Evolutionary conservation across 768 basidiomycete genomes (phyloP).

Genomic region (Tephrocybe sp.): DNA sequence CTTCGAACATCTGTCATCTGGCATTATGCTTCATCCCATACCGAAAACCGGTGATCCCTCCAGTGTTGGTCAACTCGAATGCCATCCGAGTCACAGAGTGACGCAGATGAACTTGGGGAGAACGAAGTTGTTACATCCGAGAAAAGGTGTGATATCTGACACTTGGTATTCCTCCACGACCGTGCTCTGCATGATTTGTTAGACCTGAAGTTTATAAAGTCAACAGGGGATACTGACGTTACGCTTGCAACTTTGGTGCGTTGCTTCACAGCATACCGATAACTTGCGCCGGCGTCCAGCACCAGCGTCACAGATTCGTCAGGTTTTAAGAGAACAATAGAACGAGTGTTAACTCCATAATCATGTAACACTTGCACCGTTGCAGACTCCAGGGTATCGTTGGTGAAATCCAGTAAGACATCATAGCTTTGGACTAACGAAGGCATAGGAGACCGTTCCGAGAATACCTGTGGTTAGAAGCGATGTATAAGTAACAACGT

Average conservation of each 20-base stretch:
- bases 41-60: conserved; percentile 62
- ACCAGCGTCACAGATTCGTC: conserved; percentile 64
- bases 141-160: conserved; percentile 61
- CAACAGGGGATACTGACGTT: conserved; percentile 45
- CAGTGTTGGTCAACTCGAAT: conserved; percentile 65
- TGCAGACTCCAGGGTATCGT: conserved; percentile 63
- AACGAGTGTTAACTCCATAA: conserved; percentile 54
- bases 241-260: conserved; percentile 65
- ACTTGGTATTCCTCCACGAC: conserved; percentile 63
- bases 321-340: conserved; percentile 56
- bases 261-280: conserved; percentile 68
- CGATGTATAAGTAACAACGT: conserved; percentile 8
- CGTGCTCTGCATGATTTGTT: conserved; percentile 42
- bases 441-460: conserved; percentile 44
- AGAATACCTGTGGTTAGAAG: conserved; percentile 2
- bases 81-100: conserved; percentile 47
- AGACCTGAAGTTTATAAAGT: background rate
- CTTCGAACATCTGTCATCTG: background rate
- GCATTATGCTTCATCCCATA: conserved; percentile 50
- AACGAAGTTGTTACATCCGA: conserved; percentile 27
- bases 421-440: conserved; percentile 57
- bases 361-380: conserved; percentile 64
- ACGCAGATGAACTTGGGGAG: conserved; percentile 16
- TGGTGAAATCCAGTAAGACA: conserved; percentile 65
- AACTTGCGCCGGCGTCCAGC: conserved; percentile 65